Evolutionary conservation across 2,329 filamentous ascomycete species (phyloP).

Genomic region (Oidium heveae): DNA sequence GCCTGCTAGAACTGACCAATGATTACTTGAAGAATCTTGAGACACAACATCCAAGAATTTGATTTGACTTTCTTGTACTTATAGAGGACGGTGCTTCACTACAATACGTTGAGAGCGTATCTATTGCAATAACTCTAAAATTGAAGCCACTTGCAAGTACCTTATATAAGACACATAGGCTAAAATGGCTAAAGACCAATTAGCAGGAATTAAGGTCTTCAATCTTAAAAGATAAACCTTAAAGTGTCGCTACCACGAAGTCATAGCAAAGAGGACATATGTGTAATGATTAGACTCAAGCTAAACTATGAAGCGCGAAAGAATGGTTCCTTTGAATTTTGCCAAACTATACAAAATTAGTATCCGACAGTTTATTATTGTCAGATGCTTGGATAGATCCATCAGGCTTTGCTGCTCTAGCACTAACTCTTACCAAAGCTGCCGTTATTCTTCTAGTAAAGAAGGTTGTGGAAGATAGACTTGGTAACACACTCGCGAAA

Average conservation of each 20-base stretch:
- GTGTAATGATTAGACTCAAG: background rate
- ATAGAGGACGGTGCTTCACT: background rate
- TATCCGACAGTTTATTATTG: background rate
- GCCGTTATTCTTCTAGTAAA: constrained; percentile 1
- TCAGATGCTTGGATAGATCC: background rate
- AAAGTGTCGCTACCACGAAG: background rate
- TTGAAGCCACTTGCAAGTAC: background rate
- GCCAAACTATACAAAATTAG: background rate
- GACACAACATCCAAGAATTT: background rate
- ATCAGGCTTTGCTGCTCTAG: background rate
- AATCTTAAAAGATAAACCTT: background rate
- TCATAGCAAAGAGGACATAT: background rate
- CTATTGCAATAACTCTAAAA: background rate
- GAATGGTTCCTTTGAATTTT: background rate
- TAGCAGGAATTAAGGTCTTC: background rate
- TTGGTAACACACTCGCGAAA: too few species aligned
- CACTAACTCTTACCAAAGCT: background rate
- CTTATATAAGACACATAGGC: background rate
- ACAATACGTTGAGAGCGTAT: background rate
- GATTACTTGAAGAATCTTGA: background rate
- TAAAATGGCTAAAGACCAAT: background rate
- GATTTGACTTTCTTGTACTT: background rate
- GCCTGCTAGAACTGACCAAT: background rate
- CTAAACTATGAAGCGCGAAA: too few species aligned
- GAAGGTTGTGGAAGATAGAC: too few species aligned